Evolutionary conservation across 2,329 filamentous ascomycete species (phyloP), one percentile per base, ranked within the genome.

Genomic region (Chalaropsis ovoidea): DNA sequence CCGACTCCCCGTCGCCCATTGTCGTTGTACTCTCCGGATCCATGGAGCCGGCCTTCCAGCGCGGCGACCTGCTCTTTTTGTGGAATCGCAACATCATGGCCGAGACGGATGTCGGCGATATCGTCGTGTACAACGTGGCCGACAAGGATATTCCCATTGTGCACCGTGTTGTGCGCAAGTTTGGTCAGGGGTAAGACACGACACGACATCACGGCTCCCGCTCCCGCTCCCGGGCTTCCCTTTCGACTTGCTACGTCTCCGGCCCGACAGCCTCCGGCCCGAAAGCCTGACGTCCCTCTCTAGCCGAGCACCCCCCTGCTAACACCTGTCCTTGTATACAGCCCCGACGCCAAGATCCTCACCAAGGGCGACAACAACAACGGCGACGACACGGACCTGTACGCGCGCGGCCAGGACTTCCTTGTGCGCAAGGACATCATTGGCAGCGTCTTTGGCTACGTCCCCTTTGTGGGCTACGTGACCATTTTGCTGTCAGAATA

Each of bases 71-170:
- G 6, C 78, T 91, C 2, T 84, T 91, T 71, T 78, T 92, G 7
- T 91, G 88, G 87, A 92, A 92, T 74, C 79, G 88, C 66, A 84
- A 86, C 70, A 65, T 84, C 5, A 58, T 80, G n/a, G 74, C 77
- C 64, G 81, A 84, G 69, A 82, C 81, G 1, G 77, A 78, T 54
- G 80, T 83, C 17, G 80, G 80, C 68, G 80, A 82, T 70, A 74
- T 85, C n/a, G 82, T 85, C 8, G 82, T 85, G 10, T 85, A 85
- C 77, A 95, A 95, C 73, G 88, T 96, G 64, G 83, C 85, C 74
- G 91, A 87, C 67, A 99, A 97, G 80, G 89, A 96, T 70, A 97
- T 99, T 69, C 94, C 94, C 39, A 99, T 99, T 76, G 94, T 99
- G 70, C 94, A 99, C 78, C 81, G 94, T 62, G 83, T 97, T 10